Percentiles rank a stretch among this genome's conserved stretches.
Evolutionary conservation across 352 stramenopile species (phyloP).

Genomic region (Ophiocytium majus): DNA sequence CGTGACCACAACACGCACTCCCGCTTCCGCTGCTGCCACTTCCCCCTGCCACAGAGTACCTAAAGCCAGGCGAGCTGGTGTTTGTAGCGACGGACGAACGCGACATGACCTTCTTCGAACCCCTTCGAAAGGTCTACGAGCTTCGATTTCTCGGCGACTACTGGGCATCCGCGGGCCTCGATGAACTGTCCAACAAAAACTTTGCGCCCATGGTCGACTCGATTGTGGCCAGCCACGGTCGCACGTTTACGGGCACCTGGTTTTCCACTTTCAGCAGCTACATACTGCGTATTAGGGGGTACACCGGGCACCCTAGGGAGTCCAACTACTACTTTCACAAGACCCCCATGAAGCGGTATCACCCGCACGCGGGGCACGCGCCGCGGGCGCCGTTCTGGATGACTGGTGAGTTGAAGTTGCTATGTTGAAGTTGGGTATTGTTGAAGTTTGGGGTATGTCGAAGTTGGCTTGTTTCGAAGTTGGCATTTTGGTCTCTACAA

Average conservation of each 20-base stretch:
- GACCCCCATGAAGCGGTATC: constrained; percentile 27
- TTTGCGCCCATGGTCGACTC: constrained; percentile 75
- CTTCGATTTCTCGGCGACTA: constrained; percentile 73
- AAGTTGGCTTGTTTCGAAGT: no score
- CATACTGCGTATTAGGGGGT: constrained; percentile 73
- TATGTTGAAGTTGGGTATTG: no score
- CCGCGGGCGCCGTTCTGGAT: constrained; percentile 43
- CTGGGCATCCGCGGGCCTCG: constrained; percentile 58
- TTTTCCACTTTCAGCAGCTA: constrained; percentile 77
- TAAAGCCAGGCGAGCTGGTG: constrained; percentile 56
- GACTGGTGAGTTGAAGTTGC: no score
- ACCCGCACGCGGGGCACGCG: constrained; percentile 29
- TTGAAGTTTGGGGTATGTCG: no score
- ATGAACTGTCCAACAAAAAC: constrained; percentile 66
- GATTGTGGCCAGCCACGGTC: constrained; percentile 64
- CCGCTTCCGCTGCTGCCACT: not conserved
- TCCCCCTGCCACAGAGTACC: constrained; percentile 16
- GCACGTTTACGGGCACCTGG: constrained; percentile 69
- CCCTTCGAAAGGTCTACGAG: constrained; percentile 58
- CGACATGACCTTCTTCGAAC: constrained; percentile 70
- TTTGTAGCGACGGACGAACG: constrained; percentile 72
- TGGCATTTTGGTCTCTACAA: no score
- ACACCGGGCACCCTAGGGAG: constrained; percentile 49
- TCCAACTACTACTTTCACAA: constrained; percentile 40
- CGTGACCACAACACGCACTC: no score